Percentiles rank a stretch among this genome's conserved stretches.
Evolutionary conservation across 2,329 filamentous ascomycete species (phyloP).

Genomic region (Alternaria novae-zelandiae): DNA sequence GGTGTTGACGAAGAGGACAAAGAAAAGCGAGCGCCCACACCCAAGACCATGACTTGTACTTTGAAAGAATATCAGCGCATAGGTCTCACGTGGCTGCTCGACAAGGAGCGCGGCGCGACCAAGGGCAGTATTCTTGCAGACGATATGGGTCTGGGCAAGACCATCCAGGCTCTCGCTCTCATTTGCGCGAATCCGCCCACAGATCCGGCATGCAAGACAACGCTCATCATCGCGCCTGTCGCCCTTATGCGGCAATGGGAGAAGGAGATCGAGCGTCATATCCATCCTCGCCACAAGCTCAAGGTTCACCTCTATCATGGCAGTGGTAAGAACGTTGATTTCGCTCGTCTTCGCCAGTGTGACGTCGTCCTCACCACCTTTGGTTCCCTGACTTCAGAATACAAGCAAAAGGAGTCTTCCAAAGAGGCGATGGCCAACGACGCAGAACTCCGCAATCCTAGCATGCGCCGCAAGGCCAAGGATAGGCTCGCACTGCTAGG

Average conservation of each 20-base stretch:
- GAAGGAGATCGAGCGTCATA: slow-evolving; percentile 74
- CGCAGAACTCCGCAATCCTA: slow-evolving; percentile 49
- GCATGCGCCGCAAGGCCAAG: slow-evolving; percentile 23
- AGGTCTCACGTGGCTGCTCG: slow-evolving; percentile 76
- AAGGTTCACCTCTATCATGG: slow-evolving; percentile 74
- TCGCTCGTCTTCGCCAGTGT: slow-evolving; percentile 66
- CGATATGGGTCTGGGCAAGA: slow-evolving; percentile 81
- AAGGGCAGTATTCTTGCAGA: slow-evolving; percentile 73
- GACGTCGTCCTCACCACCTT: slow-evolving; percentile 84
- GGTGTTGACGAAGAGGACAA: slow-evolving; percentile 41
- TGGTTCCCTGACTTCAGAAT: slow-evolving; percentile 71
- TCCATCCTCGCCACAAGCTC: slow-evolving; percentile 65
- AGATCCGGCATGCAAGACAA: slow-evolving; percentile 69
- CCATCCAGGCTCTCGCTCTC: slow-evolving; percentile 75
- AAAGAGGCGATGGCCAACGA: slow-evolving; percentile 53
- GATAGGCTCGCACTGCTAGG: slow-evolving; percentile 61
- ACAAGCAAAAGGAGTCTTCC: slow-evolving; percentile 65
- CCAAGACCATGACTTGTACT: slow-evolving; percentile 68
- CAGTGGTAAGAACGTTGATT: slow-evolving; percentile 59
- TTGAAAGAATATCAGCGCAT: slow-evolving; percentile 85
- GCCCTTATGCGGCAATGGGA: slow-evolving; percentile 85
- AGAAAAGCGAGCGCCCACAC: slow-evolving; percentile 71
- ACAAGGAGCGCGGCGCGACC: slow-evolving; percentile 72
- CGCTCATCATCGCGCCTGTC: slow-evolving; percentile 81
- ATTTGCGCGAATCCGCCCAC: slow-evolving; percentile 72